Conservation (phyloP, 1,139 yeast species). For the Blastobotrys aristatus region DNA sequence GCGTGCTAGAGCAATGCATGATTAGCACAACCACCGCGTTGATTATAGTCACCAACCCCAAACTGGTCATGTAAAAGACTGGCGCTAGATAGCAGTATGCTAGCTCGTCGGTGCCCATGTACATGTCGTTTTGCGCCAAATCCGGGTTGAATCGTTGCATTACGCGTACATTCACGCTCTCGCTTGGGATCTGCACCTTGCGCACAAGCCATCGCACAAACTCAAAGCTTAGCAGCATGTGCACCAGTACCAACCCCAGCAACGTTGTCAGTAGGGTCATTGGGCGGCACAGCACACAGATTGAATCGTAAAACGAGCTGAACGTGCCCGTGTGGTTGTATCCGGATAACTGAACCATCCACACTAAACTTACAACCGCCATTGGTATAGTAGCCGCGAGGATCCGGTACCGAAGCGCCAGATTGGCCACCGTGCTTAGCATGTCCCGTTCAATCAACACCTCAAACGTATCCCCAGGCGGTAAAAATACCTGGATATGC, state of each 20-base stretch:
- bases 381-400: constrained; percentile 32
- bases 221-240: constrained; percentile 12
- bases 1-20: not conserved
- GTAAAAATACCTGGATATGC: constrained; percentile 34
- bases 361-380: constrained; percentile 25
- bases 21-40: constrained; percentile 21
- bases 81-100: constrained; percentile 50
- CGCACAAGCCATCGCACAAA: constrained; percentile 11
- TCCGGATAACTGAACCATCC: constrained; percentile 25
- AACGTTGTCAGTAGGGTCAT: not conserved
- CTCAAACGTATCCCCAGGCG: constrained; percentile 18
- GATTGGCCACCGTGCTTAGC: constrained; percentile 34
- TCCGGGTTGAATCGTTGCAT: constrained; percentile 19
- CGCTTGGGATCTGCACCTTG: constrained; percentile 15
- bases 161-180: constrained; percentile 18
- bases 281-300: not conserved
- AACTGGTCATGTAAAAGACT: constrained; percentile 46
- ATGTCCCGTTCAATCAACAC: constrained; percentile 32
- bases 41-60: constrained; percentile 40
- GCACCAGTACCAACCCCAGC: constrained; percentile 9
- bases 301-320: constrained; percentile 49
- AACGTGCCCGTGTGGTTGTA: constrained; percentile 31
- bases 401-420: constrained; percentile 35
- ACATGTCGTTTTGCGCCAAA: constrained; percentile 39
- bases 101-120: constrained; percentile 55